Base-by-base conservation (phyloP, 202 grass and related monocot genomes). In the Setaria viridis region DNA sequence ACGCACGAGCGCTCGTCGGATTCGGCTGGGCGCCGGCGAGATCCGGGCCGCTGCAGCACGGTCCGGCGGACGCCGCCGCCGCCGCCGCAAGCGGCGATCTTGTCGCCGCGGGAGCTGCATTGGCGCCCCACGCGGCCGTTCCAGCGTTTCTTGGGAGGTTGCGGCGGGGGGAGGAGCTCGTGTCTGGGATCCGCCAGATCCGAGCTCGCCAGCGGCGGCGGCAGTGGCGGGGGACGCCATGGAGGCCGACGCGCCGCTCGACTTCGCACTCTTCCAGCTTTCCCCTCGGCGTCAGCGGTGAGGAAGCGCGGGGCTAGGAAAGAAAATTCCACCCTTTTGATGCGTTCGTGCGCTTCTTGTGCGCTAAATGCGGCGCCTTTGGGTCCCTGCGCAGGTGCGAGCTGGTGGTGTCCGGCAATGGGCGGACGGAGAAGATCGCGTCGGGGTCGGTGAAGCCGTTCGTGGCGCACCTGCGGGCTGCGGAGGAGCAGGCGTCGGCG, bases 391-490 rank as follows among this genome's bases (percentile, higher is more conserved):
- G 79, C 84, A 99, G 97, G 81, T 99, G 97, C 54, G 94, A 99
- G 85, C 85, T 99, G 46, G 94, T 99, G 83, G 92, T 99, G 75
- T 93, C 89, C 13, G 85, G 97, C 67, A 90, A 93, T 72, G 97
- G 97, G 88, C 88, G 86, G 58, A 94, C 94, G 37, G 97, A 99
- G 88, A 99, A 90, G 92, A 92, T 99, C 80, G 97, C 97, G 60
- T 99, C 94, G 25, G 97, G 97, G 74, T 93, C 90, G 67, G 81
- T 99, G 83, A 99, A 97, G 82, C 94, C 94, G 32, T 99, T 99
- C 72, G 73, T 94, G 47, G 84, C 94, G 9, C 87, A 99, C 86
- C 75, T 99, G 85, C 95, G 94, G 74, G 87, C 88, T 39, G 97
- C 85, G 20, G 97, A 94, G 91, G 92, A 97, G 82, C 97, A 99